Percentiles rank a stretch among this genome's conserved stretches.
Conservation (phyloP, 805 yeast genomes). For the Pachysolen tannophilus region DNA sequence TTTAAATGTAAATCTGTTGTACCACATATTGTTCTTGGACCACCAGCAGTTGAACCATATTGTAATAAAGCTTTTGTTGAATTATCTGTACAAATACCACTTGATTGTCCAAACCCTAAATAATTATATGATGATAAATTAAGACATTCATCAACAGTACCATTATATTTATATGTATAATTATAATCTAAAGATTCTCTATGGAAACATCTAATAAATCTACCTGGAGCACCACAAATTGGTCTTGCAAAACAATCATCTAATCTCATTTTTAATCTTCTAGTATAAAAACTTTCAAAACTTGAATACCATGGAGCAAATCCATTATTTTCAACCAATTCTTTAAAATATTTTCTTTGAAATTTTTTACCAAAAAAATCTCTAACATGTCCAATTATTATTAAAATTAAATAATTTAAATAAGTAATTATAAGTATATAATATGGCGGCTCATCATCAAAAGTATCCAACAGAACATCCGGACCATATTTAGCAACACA, state of each 20-base stretch:
- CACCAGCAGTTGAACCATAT: slow-evolving; percentile 73
- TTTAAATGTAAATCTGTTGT: slow-evolving; percentile 64
- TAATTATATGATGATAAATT: slow-evolving; percentile 90
- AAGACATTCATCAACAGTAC: slow-evolving; percentile 67
- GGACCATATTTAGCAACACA: slow-evolving; percentile 52
- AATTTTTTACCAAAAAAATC: slow-evolving; percentile 81
- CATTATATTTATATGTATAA: slow-evolving; percentile 63
- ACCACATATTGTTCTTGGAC: slow-evolving; percentile 71
- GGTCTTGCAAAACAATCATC: slow-evolving; percentile 96
- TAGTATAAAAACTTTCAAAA: slow-evolving; percentile 87
- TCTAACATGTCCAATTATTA: slow-evolving; percentile 82
- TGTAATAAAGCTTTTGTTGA: slow-evolving; percentile 56
- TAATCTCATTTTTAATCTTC: slow-evolving; percentile 83
- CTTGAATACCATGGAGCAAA: slow-evolving; percentile 94
- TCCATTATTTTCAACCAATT: slow-evolving; percentile 73
- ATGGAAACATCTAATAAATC: slow-evolving; percentile 76
- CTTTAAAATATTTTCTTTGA: slow-evolving; percentile 54
- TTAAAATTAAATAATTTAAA: slow-evolving; percentile 73
- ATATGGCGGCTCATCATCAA: slow-evolving; percentile 82
- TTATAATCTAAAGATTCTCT: slow-evolving; percentile 63
- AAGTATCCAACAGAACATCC: slow-evolving; percentile 51
- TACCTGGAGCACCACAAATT: slow-evolving; percentile 96
- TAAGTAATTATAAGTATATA: slow-evolving; percentile 74
- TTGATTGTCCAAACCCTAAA: slow-evolving; percentile 93
- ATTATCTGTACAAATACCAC: slow-evolving; percentile 81